Evolutionary conservation across 371 early-diverging fungal species (phyloP).

Genomic region (Rozella allomycis): DNA sequence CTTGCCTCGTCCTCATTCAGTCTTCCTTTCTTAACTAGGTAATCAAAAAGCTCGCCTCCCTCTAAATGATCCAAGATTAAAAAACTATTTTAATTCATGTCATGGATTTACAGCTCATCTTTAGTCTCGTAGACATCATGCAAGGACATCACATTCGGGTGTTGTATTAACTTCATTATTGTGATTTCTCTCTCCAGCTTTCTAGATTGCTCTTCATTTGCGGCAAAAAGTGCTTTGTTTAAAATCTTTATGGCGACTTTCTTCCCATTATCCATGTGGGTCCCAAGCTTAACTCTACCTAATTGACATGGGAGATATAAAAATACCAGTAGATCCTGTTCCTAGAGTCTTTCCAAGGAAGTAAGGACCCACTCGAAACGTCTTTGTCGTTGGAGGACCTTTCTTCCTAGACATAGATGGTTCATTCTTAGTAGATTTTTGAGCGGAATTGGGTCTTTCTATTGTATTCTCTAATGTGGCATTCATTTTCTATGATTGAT

Average conservation of each 20-base stretch:
- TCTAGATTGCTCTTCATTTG: constrained; percentile 20
- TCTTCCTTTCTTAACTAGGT: constrained; percentile 66
- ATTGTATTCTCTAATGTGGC: too few species aligned
- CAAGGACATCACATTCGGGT: constrained; percentile 66
- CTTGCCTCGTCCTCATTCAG: constrained; percentile 67
- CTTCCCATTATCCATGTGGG: constrained; percentile 43
- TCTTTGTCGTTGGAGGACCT: too few species aligned
- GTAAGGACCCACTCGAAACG: constrained; percentile 52
- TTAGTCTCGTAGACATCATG: constrained; percentile 75
- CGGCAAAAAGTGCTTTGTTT: not conserved
- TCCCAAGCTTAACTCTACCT: constrained; percentile 58
- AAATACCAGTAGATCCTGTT: constrained; percentile 51
- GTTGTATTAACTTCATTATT: constrained; percentile 74
- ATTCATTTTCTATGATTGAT: too few species aligned
- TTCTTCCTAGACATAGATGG: too few species aligned
- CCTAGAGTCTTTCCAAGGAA: constrained; percentile 52
- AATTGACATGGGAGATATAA: not conserved
- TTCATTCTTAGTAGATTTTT: too few species aligned
- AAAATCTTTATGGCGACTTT: constrained; percentile 36
- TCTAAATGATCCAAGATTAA: constrained; percentile 87
- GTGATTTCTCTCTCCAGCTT: constrained; percentile 81
- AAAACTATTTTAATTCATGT: constrained; percentile 23
- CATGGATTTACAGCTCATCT: constrained; percentile 42
- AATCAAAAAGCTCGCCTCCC: constrained; percentile 90
- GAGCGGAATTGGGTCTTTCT: too few species aligned